Evolutionary conservation across 228 moss, liverwort and hornwort genomes (phyloP).

Genomic region (Sphagnum fallax): DNA sequence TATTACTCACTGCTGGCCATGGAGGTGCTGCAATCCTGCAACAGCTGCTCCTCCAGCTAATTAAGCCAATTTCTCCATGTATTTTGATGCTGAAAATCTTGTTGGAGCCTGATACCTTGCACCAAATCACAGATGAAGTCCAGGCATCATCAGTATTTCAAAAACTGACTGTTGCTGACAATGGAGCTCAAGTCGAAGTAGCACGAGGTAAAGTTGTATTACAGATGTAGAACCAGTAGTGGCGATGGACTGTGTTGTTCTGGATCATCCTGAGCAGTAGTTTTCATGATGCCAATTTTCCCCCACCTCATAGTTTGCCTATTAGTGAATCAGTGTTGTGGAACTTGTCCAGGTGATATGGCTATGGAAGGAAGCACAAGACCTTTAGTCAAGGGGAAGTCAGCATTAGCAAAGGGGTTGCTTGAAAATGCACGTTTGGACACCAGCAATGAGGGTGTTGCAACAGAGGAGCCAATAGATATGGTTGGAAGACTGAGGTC

Average conservation of each 20-base stretch:
- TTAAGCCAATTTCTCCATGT: conserved; percentile 22
- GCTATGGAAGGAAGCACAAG: no score
- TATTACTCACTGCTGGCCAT: conserved; percentile 64
- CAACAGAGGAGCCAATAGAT: conserved; percentile 9
- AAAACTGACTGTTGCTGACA: neutral
- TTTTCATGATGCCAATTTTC: no score
- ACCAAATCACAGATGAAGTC: no score
- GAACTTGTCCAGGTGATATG: no score
- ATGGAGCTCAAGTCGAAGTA: conserved; percentile 10
- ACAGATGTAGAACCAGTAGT: neutral
- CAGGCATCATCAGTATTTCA: no score
- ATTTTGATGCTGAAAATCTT: conserved; percentile 34
- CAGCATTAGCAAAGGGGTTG: conserved; percentile 32
- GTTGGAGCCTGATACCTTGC: conserved; percentile 12
- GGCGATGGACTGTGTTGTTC: neutral
- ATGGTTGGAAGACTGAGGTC: conserved; percentile 21
- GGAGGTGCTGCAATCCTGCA: conserved; percentile 39
- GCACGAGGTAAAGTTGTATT: conserved; percentile 15
- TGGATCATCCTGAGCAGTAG: neutral
- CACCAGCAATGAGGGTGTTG: conserved; percentile 5
- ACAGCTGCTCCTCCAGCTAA: conserved; percentile 30
- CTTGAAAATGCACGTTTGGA: conserved; percentile 18
- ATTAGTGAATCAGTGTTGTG: no score
- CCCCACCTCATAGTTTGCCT: no score
- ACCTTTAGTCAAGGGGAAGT: neutral